Base-by-base conservation (phyloP, 2,329 filamentous ascomycete genomes). In the Epichloe uncinata region DNA sequence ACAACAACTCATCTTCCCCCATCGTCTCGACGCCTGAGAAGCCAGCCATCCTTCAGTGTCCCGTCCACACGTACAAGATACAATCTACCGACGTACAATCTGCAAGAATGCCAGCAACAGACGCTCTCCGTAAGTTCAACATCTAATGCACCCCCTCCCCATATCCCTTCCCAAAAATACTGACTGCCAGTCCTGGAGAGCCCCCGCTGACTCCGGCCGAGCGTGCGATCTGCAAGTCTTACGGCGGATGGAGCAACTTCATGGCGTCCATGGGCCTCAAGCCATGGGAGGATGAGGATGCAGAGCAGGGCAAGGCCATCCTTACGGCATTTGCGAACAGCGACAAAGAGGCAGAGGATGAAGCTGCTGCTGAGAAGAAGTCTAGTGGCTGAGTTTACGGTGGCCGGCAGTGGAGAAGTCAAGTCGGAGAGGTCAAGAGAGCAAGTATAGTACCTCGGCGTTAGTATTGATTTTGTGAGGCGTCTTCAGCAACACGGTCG, bases 241-340 rank as follows among this genome's bases (percentile, higher is more conserved):
- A 50, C 40, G 49, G 49, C 16, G 45, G 49, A 11, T 50, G 49
- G 49, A 50, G 40, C 20, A 50, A 47, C 8, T 50, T 50, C 22
- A 50, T 50, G 40, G 3, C 2, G 2, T 42, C 44, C 34, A 26
- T 43, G 33, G 40, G 45, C 20, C 49, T 50, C 33, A 50, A 47
- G 40, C 49, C 49, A 11, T 36, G 20, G 33, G n/a, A 38, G 1
- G 3, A 4, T 15, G 49, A 41, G 5, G 45, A 50, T 18, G n/a
- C 26, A 15, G 45, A 40, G 13, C 41, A 50, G 44, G 49, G 33
- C 45, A 50, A 44, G 45, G 34, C 34, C 12, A 51, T 51, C n/a
- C n/a, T 51, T 18, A 37, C 22, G 15, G 43, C 20, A 16, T 12
- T 45, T 0, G 47, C 41, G 8, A 34, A 16, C 6, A 7, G 41